phyloP scores from a whole-genome alignment of 1,284 basidiomycete species.

The Tilletia caries region DNA sequence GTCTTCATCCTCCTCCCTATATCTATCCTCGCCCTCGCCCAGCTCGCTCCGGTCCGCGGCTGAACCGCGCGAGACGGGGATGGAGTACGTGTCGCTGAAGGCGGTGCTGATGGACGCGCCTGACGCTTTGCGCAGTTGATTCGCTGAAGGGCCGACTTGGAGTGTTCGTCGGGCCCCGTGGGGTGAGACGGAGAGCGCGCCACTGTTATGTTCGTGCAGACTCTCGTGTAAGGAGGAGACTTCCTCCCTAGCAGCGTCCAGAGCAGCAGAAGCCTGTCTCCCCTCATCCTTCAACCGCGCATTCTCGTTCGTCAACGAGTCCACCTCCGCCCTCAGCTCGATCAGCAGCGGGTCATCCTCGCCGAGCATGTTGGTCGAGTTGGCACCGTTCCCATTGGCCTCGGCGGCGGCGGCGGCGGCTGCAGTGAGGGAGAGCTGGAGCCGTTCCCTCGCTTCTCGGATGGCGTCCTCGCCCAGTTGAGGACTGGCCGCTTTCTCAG shows the following conservation, averaged over 20 bases:
- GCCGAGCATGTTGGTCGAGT: not conserved
- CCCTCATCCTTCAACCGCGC: slow-evolving; percentile 31
- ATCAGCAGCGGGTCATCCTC: slow-evolving; percentile 2
- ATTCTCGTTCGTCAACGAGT: slow-evolving; percentile 32
- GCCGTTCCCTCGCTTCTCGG: slow-evolving; percentile 25
- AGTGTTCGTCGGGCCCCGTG: not conserved
- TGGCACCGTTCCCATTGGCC: not conserved
- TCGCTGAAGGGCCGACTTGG: not conserved
- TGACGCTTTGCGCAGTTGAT: slow-evolving; percentile 6
- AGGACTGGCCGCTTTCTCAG: slow-evolving; percentile 3
- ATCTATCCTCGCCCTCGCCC: not conserved
- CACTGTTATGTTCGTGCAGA: not conserved
- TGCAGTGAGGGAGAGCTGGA: slow-evolving; percentile 22
- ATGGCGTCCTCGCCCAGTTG: slow-evolving; percentile 27
- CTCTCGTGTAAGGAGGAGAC: slow-evolving; percentile 27
- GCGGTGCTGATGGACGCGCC: slow-evolving; percentile 1
- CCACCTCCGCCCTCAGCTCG: slow-evolving; percentile 14
- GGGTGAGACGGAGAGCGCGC: slow-evolving; percentile 1
- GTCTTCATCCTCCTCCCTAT: not conserved
- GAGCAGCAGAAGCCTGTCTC: slow-evolving; percentile 26
- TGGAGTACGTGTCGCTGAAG: slow-evolving; percentile 8
- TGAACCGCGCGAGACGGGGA: slow-evolving; percentile 1
- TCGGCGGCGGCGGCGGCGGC: not conserved
- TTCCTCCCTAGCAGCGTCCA: slow-evolving; percentile 43
- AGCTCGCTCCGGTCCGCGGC: not conserved